These are phyloP conservation scores for Termitomyces sp. DNA, from an alignment of 1,284 basidiomycete species.

Conservation along the genomic window DNA sequence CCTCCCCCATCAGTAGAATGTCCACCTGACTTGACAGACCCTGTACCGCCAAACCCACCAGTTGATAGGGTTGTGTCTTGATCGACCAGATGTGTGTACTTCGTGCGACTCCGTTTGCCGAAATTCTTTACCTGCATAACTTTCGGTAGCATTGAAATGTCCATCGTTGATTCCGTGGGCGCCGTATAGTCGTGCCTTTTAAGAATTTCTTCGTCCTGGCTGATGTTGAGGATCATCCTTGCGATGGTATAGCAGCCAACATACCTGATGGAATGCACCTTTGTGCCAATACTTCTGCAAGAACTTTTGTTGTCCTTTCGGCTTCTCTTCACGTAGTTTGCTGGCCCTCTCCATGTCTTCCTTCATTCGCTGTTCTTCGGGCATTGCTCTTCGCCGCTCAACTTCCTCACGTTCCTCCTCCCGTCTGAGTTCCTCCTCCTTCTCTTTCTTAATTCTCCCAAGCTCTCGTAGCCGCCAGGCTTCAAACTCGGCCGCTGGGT, in stretches of 20 bases:
- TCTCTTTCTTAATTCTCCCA: slow-evolving; percentile 85
- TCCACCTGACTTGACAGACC: slow-evolving; percentile 50
- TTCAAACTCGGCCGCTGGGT: slow-evolving; percentile 90
- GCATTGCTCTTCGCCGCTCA: slow-evolving; percentile 84
- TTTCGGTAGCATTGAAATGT: slow-evolving; percentile 83
- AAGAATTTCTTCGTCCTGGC: slow-evolving; percentile 85
- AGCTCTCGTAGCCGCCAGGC: slow-evolving; percentile 94
- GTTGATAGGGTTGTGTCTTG: slow-evolving; percentile 79
- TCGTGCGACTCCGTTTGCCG: slow-evolving; percentile 87
- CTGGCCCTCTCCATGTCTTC: slow-evolving; percentile 89
- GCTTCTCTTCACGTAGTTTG: slow-evolving; percentile 75
- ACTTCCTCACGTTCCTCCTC: slow-evolving; percentile 88
- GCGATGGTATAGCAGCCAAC: slow-evolving; percentile 17
- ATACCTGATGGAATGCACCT: slow-evolving; percentile 93
- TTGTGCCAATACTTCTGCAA: slow-evolving; percentile 99
- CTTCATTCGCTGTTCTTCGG: slow-evolving; percentile 85
- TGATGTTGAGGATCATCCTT: background rate
- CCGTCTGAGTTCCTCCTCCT: slow-evolving; percentile 72
- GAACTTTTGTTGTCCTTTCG: slow-evolving; percentile 87
- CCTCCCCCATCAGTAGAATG: slow-evolving; percentile 55
- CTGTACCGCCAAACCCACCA: slow-evolving; percentile 69
- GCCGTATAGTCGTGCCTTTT: slow-evolving; percentile 83
- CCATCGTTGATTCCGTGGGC: slow-evolving; percentile 81
- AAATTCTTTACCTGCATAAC: slow-evolving; percentile 98
- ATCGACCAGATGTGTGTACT: slow-evolving; percentile 93